Evolutionary conservation across 2,329 filamentous ascomycete species (phyloP), one percentile per base, ranked within the genome.

Genomic region (Pseudogymnoascus sp.): DNA sequence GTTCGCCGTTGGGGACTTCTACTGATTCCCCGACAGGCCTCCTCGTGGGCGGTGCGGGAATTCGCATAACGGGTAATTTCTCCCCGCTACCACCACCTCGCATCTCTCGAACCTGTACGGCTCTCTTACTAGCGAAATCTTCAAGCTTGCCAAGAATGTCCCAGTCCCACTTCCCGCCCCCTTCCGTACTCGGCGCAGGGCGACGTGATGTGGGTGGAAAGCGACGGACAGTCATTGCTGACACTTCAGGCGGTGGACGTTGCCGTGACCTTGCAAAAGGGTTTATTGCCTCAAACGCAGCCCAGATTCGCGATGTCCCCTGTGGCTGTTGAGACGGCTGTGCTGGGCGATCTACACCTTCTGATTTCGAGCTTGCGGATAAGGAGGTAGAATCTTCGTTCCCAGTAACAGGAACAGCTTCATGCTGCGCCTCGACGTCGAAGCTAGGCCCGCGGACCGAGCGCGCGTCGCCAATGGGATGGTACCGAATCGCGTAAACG

Each of bases 401-500:
- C 59, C 71, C 67, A 6, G 70, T 65, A 4, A 64, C 67, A 4
- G 67, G 64, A 26, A 70, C 67, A 4, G 70, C 65, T 14, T 70
- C 68, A 6, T 64, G 61, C 31, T 66, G 62, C 7, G 37, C 14
- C 14, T 66, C 62, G 29, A 67, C 31, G 44, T 69, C 72, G 40
- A 69, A 68, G n/a, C 60, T 67, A 33, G 67, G 68, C 4, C 69
- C 67, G 7, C 61, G 11, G 13, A 33, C 60, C 35, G 64, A 33
- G 16, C 47, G 44, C 40, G 50, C 64, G 47, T 72, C 85, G 1
- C 82, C 81, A 6, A 82, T 76, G 10, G 82, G 78, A 62, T 86
- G 83, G 67, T 87, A 87, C 61, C 84, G 78, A 37, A 87, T 79
- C 6, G 83, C 82, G 66, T 88, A 88, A 2, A 84, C 81, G 1